A percentile compares a stretch with the other conserved stretches of the same genome.
These are phyloP conservation scores for Luvunga scandens DNA, from an alignment of 345 rosid genomes.

Conservation along the genomic window DNA sequence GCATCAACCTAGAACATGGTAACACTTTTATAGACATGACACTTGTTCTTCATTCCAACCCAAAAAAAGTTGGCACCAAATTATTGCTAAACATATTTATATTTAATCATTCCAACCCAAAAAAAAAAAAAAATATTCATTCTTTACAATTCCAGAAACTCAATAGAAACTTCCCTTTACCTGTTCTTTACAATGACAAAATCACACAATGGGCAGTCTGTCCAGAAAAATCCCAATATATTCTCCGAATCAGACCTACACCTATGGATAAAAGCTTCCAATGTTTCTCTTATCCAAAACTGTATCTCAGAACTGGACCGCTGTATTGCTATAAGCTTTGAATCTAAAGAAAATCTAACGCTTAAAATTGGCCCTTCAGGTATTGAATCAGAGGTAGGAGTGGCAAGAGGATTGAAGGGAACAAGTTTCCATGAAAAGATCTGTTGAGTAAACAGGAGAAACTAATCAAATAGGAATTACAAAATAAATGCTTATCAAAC, in stretches of 20 bases:
- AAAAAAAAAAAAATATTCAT: not conserved
- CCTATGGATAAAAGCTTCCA: conserved; percentile 53
- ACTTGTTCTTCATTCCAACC: not conserved
- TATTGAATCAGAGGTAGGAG: conserved; percentile 71
- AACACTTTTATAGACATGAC: not conserved
- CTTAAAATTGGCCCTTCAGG: conserved; percentile 76
- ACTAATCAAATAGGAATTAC: not conserved
- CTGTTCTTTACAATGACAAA: conserved; percentile 89
- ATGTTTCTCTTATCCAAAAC: conserved; percentile 72
- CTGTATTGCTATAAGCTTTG: conserved; percentile 74
- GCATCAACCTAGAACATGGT: not conserved
- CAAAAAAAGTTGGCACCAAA: not conserved
- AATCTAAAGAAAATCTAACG: conserved; percentile 78
- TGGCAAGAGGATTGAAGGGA: conserved; percentile 58
- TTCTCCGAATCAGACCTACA: conserved; percentile 79
- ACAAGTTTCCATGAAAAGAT: conserved; percentile 80
- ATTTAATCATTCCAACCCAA: not conserved
- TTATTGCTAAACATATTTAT: not conserved
- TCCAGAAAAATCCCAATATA: conserved; percentile 94
- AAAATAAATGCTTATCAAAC: not conserved
- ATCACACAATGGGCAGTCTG: conserved; percentile 83
- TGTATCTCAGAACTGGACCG: conserved; percentile 71
- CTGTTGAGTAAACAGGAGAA: conserved; percentile 30
- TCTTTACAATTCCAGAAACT: not conserved
- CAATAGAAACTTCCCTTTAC: conserved; percentile 35